Base-by-base conservation (phyloP, 495 filamentous ascomycete genomes). In the Podospora didyma region DNA sequence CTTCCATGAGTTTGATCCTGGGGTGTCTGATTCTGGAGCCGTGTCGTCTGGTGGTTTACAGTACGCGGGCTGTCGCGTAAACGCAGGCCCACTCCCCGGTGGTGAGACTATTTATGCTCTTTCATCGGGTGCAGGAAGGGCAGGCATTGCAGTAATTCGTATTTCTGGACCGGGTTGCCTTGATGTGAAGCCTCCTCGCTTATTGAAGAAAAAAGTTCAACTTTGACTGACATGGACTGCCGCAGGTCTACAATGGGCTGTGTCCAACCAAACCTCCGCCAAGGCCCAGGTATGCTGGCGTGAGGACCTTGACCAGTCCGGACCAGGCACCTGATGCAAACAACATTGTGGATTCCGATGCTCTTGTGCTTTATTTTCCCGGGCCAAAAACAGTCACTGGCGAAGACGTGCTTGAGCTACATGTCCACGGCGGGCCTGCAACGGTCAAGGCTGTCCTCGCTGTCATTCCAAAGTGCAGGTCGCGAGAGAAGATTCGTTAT, bases 401-500 rank as follows among this genome's bases (percentile, higher is more conserved):
- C 19, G 92, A 97, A 69, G 90, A 96, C 62, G 79, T 97, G 1
- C 80, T 98, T 19, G 94, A 98, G 67, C 73, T 98, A 2, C 94
- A 98, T 63, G 80, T 97, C 34, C 94, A 98, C 62, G 94, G 94
- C n/a, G 93, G 94, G 0, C 79, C 85, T 0, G 95, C 94, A 7
- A 88, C 92, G 24, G 85, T 95, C 52, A 89, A 88, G 63, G 88
- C 95, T 6, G 89, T 96, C 0, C 79, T 98, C 1, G 69, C 78
- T 7, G 91, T 90, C 9, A 90, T 98, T 53, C 78, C 87, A 0
- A 73, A 72, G 37, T 73, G 64, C 49, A 7, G 39, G 5, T 56
- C 60, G 5, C 26, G 35, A 2, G 28, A 24, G n/a, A 46, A 21
- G 16, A 83, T 96, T 45, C 90, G 90, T 11, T 96, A 96, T 62